Percentiles rank a stretch among this genome's conserved stretches.
These are phyloP conservation scores for Stromatinia cepivora DNA, from an alignment of 2,329 filamentous ascomycete genomes.

Conservation along the genomic window DNA sequence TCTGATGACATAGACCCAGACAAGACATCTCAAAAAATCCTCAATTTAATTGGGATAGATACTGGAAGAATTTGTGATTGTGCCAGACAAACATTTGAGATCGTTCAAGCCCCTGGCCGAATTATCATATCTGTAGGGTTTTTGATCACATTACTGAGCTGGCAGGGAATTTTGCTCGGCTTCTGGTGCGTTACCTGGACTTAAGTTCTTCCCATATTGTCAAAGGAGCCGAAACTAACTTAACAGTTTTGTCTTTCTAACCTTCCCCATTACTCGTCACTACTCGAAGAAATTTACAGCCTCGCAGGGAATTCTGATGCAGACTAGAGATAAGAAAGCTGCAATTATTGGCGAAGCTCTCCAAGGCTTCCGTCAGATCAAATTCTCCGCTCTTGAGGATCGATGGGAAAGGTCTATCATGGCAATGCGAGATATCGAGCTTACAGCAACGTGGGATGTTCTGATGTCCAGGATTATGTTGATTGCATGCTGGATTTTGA, in stretches of 20 bases:
- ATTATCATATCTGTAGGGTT: constrained; percentile 62
- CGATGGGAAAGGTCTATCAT: constrained; percentile 72
- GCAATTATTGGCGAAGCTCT: constrained; percentile 72
- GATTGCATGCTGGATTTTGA: constrained; percentile 59
- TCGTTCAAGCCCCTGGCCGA: constrained; percentile 40
- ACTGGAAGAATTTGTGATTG: constrained; percentile 67
- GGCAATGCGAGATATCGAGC: constrained; percentile 62
- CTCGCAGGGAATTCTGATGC: constrained; percentile 69
- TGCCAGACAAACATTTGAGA: constrained; percentile 49
- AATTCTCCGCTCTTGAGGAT: constrained; percentile 74
- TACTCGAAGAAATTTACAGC: constrained; percentile 53
- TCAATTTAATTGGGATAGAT: constrained; percentile 75
- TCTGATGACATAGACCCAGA: constrained; percentile 58
- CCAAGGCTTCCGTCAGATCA: constrained; percentile 78
- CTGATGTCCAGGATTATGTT: constrained; percentile 28
- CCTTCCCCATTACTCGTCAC: constrained; percentile 61
- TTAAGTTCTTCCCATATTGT: neutral
- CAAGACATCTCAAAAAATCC: constrained; percentile 60
- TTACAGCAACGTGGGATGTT: constrained; percentile 59
- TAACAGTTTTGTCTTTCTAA: constrained; percentile 58
- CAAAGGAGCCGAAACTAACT: constrained; percentile 48
- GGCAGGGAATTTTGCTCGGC: constrained; percentile 65
- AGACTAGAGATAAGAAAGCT: constrained; percentile 70
- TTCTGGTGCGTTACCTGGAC: constrained; percentile 42
- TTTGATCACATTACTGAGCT: constrained; percentile 65